Evolutionary conservation across 1,284 basidiomycete species (phyloP), one percentile per base, ranked within the genome.

Genomic region (Ceratobasidium sp.): DNA sequence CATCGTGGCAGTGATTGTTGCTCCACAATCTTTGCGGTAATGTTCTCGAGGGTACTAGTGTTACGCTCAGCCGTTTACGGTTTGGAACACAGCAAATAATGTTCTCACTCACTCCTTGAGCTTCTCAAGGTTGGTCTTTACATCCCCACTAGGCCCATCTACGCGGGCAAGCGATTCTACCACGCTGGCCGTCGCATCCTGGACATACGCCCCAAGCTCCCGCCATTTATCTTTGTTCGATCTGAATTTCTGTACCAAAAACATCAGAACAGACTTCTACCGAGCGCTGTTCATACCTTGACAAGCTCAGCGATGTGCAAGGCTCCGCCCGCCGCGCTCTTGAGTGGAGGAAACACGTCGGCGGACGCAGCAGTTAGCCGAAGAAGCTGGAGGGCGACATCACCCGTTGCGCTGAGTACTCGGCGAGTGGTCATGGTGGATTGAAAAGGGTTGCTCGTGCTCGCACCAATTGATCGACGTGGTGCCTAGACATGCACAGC

Each of bases 361-460:
- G 42, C 6, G 28, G 23, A 40, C 9, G 23, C 44, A 3, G 44
- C 44, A n/a, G 44, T 42, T 20, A 67, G 64, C 15, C 42, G 42
- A 12, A 67, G 39, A 5, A 67, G n/a, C 9, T 49, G 64, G 12
- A 67, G 13, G 3, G 44, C 64, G 44, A 49, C 64, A n/a, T 67
- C 39, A 0, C 64, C 64, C 15, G 64, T 49, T 18, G 18, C 23
- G 23, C 64, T 67, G 23, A 46, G 26, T 33, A 40, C 33, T 49
- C 44, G 64, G 23, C 5, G 44, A 6, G 44, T 6, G n/a, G 64
- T 23, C 64, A 67, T 67, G 64, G 23, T 67, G 44, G 64, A 49
- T 33, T 33, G 33, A 33, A 33, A 33, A 33, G 33, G 33, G 33
- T 33, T 33, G 33, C 33, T 33, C 33, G 33, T 33, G 33, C 33